A percentile compares a stretch with the other conserved stretches of the same genome.
Evolutionary conservation across 1,284 basidiomycete genomes (phyloP).

Genomic region (Boletus sp.): DNA sequence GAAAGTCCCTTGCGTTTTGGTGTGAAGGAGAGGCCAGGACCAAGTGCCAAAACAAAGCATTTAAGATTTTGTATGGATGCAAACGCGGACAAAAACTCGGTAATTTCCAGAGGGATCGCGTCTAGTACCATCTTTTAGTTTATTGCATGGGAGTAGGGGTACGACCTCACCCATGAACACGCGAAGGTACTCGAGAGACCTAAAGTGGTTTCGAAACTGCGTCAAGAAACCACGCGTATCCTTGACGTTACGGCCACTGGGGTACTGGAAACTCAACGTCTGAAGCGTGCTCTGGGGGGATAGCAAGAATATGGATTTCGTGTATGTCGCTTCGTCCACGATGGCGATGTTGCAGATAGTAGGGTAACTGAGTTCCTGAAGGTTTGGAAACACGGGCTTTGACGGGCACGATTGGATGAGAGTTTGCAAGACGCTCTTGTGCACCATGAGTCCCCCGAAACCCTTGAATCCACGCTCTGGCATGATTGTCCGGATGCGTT

Average conservation of each 20-base stretch:
- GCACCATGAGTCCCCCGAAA: constrained; percentile 20
- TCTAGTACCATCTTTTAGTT: constrained; percentile 11
- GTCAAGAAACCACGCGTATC: constrained; percentile 18
- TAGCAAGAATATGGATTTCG: constrained; percentile 18
- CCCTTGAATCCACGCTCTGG: constrained; percentile 9
- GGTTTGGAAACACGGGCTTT: constrained; percentile 22
- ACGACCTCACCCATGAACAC: constrained; percentile 20
- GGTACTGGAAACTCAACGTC: constrained; percentile 21
- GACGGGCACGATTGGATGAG: constrained; percentile 24
- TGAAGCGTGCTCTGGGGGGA: constrained; percentile 9
- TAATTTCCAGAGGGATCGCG: constrained; percentile 14
- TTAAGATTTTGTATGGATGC: constrained; percentile 18
- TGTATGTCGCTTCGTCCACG: constrained; percentile 17
- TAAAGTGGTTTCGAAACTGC: constrained; percentile 17
- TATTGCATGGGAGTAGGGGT: not conserved
- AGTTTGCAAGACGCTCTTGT: constrained; percentile 21
- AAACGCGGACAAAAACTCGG: constrained; percentile 20
- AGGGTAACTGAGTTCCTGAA: constrained; percentile 19
- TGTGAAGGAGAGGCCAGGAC: constrained; percentile 7
- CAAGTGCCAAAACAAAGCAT: constrained; percentile 20
- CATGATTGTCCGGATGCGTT: constrained; percentile 20
- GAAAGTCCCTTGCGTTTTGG: constrained; percentile 10
- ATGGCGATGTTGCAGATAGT: constrained; percentile 22
- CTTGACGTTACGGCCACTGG: constrained; percentile 15
- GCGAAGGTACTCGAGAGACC: constrained; percentile 14